A percentile compares a stretch with the other conserved stretches of the same genome.
Evolutionary conservation across 2,329 filamentous ascomycete species (phyloP).

Genomic region (Diaporthe ilicicola): DNA sequence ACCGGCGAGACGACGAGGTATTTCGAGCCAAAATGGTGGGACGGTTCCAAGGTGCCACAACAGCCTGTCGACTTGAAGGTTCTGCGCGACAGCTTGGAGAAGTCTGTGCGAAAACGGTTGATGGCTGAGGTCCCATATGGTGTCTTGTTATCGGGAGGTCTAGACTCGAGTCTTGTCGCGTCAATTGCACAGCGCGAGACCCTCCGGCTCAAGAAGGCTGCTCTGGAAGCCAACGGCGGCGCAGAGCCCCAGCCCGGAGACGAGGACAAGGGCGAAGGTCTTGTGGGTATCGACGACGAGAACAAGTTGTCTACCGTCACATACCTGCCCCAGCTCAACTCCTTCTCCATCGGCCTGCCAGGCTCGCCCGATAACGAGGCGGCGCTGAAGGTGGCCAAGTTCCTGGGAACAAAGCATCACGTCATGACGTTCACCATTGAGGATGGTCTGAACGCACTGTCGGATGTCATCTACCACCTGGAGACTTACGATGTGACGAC

Average conservation of each 20-base stretch:
- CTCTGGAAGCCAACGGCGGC: slow-evolving; percentile 57
- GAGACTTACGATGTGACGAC: slow-evolving; percentile 99
- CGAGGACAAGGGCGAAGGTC: slow-evolving; percentile 70
- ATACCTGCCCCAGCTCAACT: slow-evolving; percentile 94
- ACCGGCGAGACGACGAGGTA: slow-evolving; percentile 87
- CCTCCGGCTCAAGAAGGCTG: slow-evolving; percentile 74
- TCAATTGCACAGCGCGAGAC: slow-evolving; percentile 96
- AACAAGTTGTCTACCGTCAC: slow-evolving; percentile 90
- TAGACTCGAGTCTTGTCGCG: slow-evolving; percentile 95
- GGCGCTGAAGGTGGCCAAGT: slow-evolving; percentile 91
- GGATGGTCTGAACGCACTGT: slow-evolving; percentile 94
- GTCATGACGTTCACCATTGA: slow-evolving; percentile 98
- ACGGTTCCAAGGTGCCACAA: slow-evolving; percentile 79
- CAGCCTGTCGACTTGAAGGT: slow-evolving; percentile 84
- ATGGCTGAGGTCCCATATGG: slow-evolving; percentile 99
- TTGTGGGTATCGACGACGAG: slow-evolving; percentile 94
- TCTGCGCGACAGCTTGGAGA: slow-evolving; percentile 84
- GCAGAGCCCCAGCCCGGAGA: slow-evolving; percentile 54
- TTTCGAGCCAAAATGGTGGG: slow-evolving; percentile 93
- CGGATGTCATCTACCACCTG: slow-evolving; percentile 97
- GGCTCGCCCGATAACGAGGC: slow-evolving; percentile 92
- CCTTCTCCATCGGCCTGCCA: slow-evolving; percentile 96
- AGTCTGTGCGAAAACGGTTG: slow-evolving; percentile 91
- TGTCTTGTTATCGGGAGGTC: slow-evolving; percentile 91
- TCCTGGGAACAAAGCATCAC: slow-evolving; percentile 97